Evolutionary conservation across 371 early-diverging fungal species (phyloP), one percentile per base, ranked within the genome.

Genomic region (Mucor velutinosus): DNA sequence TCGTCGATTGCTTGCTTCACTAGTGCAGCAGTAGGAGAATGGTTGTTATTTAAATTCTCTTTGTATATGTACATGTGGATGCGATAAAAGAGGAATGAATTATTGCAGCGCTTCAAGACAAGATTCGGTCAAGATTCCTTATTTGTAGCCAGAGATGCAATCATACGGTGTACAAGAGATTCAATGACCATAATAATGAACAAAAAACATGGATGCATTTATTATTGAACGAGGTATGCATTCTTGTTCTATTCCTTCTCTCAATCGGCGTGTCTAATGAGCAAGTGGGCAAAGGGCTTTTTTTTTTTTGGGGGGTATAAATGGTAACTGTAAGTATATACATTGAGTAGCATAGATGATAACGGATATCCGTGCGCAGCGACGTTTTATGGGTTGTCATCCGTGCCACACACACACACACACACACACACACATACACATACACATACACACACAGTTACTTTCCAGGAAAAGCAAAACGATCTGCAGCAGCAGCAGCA

Each of bases 191-290:
- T 3, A 23, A 51, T 12, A 27, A 27, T 23, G 23, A 11, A 51
- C 21, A 23, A 23, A 51, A 53, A 53, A 53, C 39, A 75, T 75
- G 75, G 78, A 67, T 76, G 79, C 71, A 79, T 76, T 79, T 79
- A 59, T 67, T 74, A 79, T 75, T 74, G 77, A 74, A 79, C 79
- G 79, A 79, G 77, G 64, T 65, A 79, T 78, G 74, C 75, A 79
- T 74, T 73, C 63, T 67, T 71, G 29, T 23, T 59, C 32, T 23
- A 45, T 60, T 43, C 19, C 37, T 39, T 58, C 39, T 58, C 39
- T 12, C 15, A 10, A 57, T 23, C 14, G 53, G 35, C 33, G 14
- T 30, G 32, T 15, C 27, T 29, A 3, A 56, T 29, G 25, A n/a
- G 11, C 3, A 27, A 14, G 14, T 15, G 39, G 4, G 10, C 17